Evolutionary conservation across 768 basidiomycete genomes (phyloP).

Genomic region (Rhodotorula kratochvilovae): DNA sequence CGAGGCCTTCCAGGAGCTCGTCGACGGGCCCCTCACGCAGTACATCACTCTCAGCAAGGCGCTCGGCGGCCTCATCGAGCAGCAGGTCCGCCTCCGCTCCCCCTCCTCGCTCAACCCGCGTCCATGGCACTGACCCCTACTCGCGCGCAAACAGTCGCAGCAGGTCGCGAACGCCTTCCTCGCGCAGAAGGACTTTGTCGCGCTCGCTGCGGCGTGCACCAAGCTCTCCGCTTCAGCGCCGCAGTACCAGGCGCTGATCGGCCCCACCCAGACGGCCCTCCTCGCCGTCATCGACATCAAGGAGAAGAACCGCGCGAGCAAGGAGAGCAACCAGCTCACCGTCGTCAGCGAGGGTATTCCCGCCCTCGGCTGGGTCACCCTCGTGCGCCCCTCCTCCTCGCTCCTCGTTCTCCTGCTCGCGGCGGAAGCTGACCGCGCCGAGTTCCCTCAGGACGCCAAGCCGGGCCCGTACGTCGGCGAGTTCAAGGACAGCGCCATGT

Average conservation of each 20-base stretch:
- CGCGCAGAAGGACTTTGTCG: constrained; percentile 65
- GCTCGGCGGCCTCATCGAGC: constrained; percentile 67
- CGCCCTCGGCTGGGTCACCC: constrained; percentile 78
- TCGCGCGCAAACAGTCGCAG: constrained; percentile 54
- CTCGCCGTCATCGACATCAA: constrained; percentile 73
- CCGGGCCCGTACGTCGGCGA: constrained; percentile 75
- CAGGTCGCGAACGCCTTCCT: constrained; percentile 65
- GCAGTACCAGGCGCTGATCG: constrained; percentile 58
- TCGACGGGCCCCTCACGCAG: constrained; percentile 68
- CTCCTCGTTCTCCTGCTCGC: not conserved
- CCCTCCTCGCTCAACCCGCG: not conserved
- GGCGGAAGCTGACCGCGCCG: not conserved
- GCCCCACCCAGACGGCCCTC: constrained; percentile 66
- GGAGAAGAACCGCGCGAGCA: constrained; percentile 72
- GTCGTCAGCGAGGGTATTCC: constrained; percentile 76
- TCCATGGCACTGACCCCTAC: not conserved
- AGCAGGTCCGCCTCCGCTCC: constrained; percentile 60
- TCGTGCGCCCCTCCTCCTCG: constrained; percentile 54
- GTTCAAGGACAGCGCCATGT: constrained; percentile 77
- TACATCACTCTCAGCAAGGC: constrained; percentile 67
- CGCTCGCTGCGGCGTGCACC: constrained; percentile 65
- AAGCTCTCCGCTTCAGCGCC: constrained; percentile 58
- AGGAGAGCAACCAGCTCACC: constrained; percentile 75
- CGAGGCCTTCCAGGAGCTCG: constrained; percentile 65
- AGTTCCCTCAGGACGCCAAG: constrained; percentile 57